These are phyloP conservation scores for Mortierella sp. DNA, from an alignment of 371 early-diverging fungal species.

Conservation along the genomic window DNA sequence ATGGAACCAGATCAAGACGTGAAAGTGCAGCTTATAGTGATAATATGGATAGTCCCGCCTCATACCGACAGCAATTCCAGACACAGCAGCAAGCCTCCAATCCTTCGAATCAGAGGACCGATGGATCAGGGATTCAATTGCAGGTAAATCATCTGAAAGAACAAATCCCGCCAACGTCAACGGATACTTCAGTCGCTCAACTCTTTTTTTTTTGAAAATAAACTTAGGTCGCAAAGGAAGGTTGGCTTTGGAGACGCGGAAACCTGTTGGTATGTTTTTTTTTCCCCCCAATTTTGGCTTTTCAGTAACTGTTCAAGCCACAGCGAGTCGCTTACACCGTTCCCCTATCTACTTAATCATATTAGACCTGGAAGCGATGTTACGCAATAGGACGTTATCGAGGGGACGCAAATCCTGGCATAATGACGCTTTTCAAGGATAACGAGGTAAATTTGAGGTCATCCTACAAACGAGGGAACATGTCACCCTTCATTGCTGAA, in stretches of 20 bases:
- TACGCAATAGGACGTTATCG: conserved; percentile 49
- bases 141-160: conserved; percentile 9
- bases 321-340: too few relatives aligned
- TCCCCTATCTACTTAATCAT: too few relatives aligned
- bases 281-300: too few relatives aligned
- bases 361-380: conserved; percentile 53
- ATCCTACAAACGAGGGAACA: not conserved
- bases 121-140: conserved; percentile 13
- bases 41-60: conserved; percentile 10
- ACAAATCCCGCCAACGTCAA: too few relatives aligned
- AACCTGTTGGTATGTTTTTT: conserved; percentile 36
- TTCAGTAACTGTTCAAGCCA: too few relatives aligned
- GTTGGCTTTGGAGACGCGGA: conserved; percentile 53
- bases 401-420: conserved; percentile 43
- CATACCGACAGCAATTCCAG: conserved; percentile 3
- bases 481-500: not conserved
- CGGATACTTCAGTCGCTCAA: not conserved
- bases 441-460: conserved; percentile 35
- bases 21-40: conserved; percentile 27
- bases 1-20: conserved; percentile 20
- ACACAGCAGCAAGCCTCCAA: conserved; percentile 23
- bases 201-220: not conserved
- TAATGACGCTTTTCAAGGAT: conserved; percentile 49
- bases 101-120: conserved; percentile 25
- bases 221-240: conserved; percentile 47